Percentiles rank a stretch among this genome's conserved stretches.
Evolutionary conservation across 768 basidiomycete genomes (phyloP).

Genomic region (Ramaria sp.): DNA sequence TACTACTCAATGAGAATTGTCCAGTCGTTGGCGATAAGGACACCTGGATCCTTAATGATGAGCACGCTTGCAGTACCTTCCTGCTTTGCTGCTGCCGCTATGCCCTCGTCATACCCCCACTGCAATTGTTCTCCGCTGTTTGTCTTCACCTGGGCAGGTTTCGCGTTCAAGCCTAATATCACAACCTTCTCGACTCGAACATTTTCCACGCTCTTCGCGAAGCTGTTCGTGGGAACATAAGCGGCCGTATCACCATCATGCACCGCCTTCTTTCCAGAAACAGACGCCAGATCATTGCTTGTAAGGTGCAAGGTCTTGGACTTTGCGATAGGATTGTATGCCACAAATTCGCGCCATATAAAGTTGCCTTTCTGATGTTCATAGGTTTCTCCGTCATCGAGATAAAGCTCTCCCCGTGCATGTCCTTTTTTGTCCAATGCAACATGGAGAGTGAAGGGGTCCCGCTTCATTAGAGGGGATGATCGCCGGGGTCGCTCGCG

Average conservation of each 20-base stretch:
- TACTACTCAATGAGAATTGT: slow-evolving; percentile 24
- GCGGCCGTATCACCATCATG: slow-evolving; percentile 36
- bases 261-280: slow-evolving; percentile 28
- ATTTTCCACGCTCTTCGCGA: background rate
- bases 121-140: slow-evolving; percentile 41
- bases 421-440: slow-evolving; percentile 49
- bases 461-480: slow-evolving; percentile 77
- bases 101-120: slow-evolving; percentile 60
- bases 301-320: slow-evolving; percentile 33
- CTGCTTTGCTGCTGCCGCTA: slow-evolving; percentile 39
- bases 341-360: slow-evolving; percentile 70
- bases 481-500: slow-evolving; percentile 81
- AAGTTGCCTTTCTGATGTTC: slow-evolving; percentile 64
- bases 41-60: slow-evolving; percentile 64
- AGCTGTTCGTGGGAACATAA: slow-evolving; percentile 47
- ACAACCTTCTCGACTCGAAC: slow-evolving; percentile 7
- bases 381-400: slow-evolving; percentile 89
- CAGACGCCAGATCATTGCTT: slow-evolving; percentile 43
- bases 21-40: slow-evolving; percentile 54
- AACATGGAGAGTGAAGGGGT: slow-evolving; percentile 87
- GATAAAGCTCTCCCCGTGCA: slow-evolving; percentile 81
- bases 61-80: slow-evolving; percentile 61
- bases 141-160: slow-evolving; percentile 48
- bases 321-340: slow-evolving; percentile 33
- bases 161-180: background rate